Conservation (phyloP, 805 yeast species). For the Diddensiella transvaalensis region DNA sequence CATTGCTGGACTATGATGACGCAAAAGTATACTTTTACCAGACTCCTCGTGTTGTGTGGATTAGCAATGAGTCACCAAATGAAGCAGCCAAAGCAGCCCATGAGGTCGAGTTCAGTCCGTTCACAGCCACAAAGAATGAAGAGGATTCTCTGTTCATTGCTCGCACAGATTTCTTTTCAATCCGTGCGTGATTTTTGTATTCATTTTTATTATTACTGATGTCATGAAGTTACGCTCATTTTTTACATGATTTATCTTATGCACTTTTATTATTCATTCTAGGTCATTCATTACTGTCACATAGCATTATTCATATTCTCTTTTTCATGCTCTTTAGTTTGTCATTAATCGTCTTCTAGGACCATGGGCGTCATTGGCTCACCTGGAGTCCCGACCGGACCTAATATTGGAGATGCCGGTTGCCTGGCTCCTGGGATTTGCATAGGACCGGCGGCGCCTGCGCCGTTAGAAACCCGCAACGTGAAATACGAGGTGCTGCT, state of each 20-base stretch:
- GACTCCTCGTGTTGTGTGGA: background rate
- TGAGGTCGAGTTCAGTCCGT: background rate
- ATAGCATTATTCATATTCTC: background rate
- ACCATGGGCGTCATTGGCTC: constrained; percentile 23
- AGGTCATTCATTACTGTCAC: background rate
- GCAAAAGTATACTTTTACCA: constrained; percentile 1
- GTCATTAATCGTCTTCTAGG: constrained; percentile 8
- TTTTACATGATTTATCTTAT: background rate
- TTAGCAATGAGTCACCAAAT: background rate
- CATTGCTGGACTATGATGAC: background rate
- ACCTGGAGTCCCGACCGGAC: constrained; percentile 20
- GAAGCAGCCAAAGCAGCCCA: background rate
- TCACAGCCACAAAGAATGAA: background rate
- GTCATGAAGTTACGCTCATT: background rate
- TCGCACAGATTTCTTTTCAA: background rate
- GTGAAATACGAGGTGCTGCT: constrained; percentile 1
- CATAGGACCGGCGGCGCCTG: background rate
- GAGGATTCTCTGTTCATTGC: background rate
- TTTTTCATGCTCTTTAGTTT: background rate
- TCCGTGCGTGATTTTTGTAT: background rate
- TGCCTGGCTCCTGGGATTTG: background rate
- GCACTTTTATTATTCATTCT: background rate
- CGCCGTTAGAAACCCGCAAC: background rate
- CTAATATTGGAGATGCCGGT: constrained; percentile 17
- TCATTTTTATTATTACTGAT: too few species aligned